Evolutionary conservation across 1,139 yeast species (phyloP).

Genomic region (Suhomyces coccinellae): DNA sequence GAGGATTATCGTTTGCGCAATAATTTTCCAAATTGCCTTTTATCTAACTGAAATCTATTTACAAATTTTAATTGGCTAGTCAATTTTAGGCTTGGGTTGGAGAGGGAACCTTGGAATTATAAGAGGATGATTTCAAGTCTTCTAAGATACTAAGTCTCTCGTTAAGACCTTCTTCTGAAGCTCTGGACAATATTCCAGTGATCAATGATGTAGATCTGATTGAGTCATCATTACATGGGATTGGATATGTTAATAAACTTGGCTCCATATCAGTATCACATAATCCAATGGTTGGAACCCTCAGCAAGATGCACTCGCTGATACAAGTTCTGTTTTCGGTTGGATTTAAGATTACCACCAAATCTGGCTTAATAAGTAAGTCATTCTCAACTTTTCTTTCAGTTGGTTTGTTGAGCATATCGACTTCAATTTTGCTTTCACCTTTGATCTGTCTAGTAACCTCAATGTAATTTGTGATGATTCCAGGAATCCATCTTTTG

Average conservation of each 20-base stretch:
- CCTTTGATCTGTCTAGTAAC: slow-evolving; percentile 74
- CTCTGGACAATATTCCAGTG: slow-evolving; percentile 78
- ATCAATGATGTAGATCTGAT: slow-evolving; percentile 76
- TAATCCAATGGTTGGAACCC: slow-evolving; percentile 91
- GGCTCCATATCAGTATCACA: slow-evolving; percentile 96
- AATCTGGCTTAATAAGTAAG: slow-evolving; percentile 75
- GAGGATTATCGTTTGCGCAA: neutral
- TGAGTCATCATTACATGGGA: slow-evolving; percentile 97
- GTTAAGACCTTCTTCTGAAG: slow-evolving; percentile 77
- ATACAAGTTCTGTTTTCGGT: slow-evolving; percentile 81
- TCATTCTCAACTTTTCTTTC: slow-evolving; percentile 52
- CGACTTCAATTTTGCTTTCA: slow-evolving; percentile 50
- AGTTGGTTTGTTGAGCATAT: slow-evolving; percentile 49
- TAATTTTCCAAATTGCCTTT: neutral
- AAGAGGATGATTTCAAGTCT: slow-evolving; percentile 24
- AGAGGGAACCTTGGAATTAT: slow-evolving; percentile 4
- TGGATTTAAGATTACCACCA: slow-evolving; percentile 84
- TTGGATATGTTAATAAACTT: slow-evolving; percentile 83
- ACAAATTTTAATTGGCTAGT: neutral
- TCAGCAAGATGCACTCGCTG: slow-evolving; percentile 75
- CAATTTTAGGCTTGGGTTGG: neutral
- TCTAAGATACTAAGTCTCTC: slow-evolving; percentile 49
- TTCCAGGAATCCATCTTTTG: slow-evolving; percentile 93
- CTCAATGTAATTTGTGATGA: slow-evolving; percentile 80
- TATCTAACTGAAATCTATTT: neutral